phyloP scores from a whole-genome alignment of 208 protist species.

The Acanthamoeba sp. region DNA sequence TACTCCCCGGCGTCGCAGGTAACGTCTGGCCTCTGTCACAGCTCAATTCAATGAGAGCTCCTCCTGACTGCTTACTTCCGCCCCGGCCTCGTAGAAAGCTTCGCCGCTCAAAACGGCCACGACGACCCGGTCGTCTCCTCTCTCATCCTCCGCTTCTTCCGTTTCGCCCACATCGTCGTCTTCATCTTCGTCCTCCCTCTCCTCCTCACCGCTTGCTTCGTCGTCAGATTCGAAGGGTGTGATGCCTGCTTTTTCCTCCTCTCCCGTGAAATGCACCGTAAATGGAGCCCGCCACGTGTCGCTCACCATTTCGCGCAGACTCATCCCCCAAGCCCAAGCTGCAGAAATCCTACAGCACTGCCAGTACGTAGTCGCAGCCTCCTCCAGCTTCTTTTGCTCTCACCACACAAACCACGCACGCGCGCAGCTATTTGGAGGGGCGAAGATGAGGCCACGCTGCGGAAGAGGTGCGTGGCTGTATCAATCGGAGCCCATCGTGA shows the following conservation, averaged over 20 bases:
- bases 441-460: constrained; percentile 9
- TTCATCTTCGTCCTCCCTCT: neutral
- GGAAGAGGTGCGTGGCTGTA: constrained; percentile 25
- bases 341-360: neutral
- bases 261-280: neutral
- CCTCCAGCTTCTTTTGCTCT: neutral
- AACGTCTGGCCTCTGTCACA: neutral
- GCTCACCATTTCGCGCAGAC: neutral
- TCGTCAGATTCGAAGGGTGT: too few species aligned
- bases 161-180: neutral
- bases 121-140: neutral
- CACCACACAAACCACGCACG: too few species aligned
- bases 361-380: neutral
- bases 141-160: neutral
- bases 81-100: neutral
- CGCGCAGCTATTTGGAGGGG: neutral
- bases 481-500: too few species aligned
- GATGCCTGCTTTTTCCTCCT: neutral
- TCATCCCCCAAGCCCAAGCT: neutral
- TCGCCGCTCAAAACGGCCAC: neutral
- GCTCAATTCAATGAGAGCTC: neutral
- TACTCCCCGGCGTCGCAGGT: neutral
- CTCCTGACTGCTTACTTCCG: neutral
- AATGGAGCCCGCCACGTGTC: too few species aligned
- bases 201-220: neutral